Base-by-base conservation (phyloP, 2,329 filamentous ascomycete genomes). In the Claviceps humidiphila region DNA sequence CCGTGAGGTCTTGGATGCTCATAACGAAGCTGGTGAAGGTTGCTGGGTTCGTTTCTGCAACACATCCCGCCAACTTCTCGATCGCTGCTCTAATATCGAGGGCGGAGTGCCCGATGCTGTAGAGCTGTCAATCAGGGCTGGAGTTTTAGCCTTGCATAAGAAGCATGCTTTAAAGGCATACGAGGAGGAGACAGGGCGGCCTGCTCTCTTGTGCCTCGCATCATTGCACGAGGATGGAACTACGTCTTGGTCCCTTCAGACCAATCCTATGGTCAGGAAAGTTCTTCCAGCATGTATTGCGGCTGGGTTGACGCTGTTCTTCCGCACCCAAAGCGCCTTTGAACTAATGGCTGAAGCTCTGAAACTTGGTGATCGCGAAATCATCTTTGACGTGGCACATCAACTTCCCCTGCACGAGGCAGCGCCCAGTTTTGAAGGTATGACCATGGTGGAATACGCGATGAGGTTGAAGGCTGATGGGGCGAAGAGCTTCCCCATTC, bases 11-110 rank as follows among this genome's bases (percentile, higher is more conserved):
- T 39, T 64, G 16, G 49, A 48, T 11, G 55, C 56, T 14, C 51
- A 44, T 39, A 60, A 65, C 6, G 9, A 16, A 0, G 9, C 20
- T 0, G 59, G 58, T 4, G 51, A 54, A 13, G 55, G 58, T 8
- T 53, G 62, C 8, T 66, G 64, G 64, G 54, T 53, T 22, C 57
- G 62, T 16, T 66, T 65, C 17, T 60, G 58, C 42, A 39, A 53
- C 2, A 8, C 38, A n/a, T 20, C 22, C 11, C 46, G 20, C 34
- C 24, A 46, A 5, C 20, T 24, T n/a, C 20, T 41, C 17, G 3
- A 9, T 3, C 47, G 40, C 17, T 43, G n/a, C 41, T 16, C 17
- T 16, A 5, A 14, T 9, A 8, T n/a, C 5, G 9, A 26, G 17
- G 40, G 22, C 5, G 22, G 40, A 7, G 26, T 41, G 13, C 41